These are phyloP conservation scores for Penstemon eatonii DNA, from an alignment of 257 asterid genomes.

Conservation along the genomic window DNA sequence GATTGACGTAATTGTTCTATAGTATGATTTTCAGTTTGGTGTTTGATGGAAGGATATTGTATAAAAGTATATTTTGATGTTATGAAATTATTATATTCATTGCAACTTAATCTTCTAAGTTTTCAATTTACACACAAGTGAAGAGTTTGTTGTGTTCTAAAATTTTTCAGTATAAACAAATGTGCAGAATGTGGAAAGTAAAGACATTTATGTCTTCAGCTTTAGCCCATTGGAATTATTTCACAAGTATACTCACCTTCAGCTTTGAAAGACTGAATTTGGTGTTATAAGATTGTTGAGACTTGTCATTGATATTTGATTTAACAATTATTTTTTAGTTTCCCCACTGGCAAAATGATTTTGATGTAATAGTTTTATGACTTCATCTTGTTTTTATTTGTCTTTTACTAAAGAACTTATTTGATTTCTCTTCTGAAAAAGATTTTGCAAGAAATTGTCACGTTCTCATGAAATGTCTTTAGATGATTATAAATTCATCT, in stretches of 20 bases:
- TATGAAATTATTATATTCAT: neutral
- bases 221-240: neutral
- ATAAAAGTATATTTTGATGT: slow-evolving; percentile 9
- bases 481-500: neutral
- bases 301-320: neutral
- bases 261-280: neutral
- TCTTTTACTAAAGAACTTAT: neutral
- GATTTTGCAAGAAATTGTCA: neutral
- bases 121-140: neutral
- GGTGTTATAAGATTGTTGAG: neutral
- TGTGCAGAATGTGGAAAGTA: neutral
- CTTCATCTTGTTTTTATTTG: neutral
- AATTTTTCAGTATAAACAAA: neutral
- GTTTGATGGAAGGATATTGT: slow-evolving; percentile 8
- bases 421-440: neutral
- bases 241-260: neutral
- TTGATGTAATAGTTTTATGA: neutral
- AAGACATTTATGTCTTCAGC: neutral
- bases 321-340: neutral
- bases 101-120: neutral
- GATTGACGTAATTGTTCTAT: neutral
- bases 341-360: neutral
- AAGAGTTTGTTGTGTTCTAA: neutral
- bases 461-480: neutral
- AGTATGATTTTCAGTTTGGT: slow-evolving; percentile 2